phyloP scores from a whole-genome alignment of 2,329 filamentous ascomycete species.

The Cercospora canescens region DNA sequence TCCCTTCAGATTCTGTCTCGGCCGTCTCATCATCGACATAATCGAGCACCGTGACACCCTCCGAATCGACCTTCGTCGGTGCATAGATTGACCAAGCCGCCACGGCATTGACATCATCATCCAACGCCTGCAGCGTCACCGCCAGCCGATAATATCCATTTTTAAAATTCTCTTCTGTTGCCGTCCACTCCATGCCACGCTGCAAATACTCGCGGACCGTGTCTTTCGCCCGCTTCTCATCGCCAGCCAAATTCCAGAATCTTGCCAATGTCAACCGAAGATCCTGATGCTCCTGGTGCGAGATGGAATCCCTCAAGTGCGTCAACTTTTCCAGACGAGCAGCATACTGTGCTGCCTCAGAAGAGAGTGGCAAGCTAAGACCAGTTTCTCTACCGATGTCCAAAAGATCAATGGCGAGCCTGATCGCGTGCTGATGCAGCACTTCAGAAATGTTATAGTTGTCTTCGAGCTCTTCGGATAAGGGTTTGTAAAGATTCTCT shows the following conservation, averaged over 20 bases:
- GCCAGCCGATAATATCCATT: background rate
- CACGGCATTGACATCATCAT: background rate
- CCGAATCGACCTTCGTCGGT: background rate
- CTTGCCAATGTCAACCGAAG: background rate
- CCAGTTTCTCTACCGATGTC: background rate
- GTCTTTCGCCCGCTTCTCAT: background rate
- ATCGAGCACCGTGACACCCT: background rate
- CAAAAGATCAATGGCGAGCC: background rate
- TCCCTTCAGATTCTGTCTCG: background rate
- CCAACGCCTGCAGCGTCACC: background rate
- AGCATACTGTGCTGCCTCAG: background rate
- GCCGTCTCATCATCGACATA: background rate
- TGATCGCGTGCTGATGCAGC: background rate
- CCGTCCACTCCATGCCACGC: background rate
- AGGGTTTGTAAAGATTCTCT: background rate
- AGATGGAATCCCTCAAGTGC: background rate
- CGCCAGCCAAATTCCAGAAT: background rate
- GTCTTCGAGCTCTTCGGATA: background rate
- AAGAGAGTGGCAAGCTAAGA: background rate
- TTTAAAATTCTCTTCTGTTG: background rate
- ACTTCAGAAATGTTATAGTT: background rate
- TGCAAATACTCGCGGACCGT: background rate
- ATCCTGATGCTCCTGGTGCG: background rate
- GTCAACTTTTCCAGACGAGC: background rate
- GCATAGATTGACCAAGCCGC: background rate